Evolutionary conservation across 768 basidiomycete species (phyloP).

Genomic region (Termitomyces sp.): DNA sequence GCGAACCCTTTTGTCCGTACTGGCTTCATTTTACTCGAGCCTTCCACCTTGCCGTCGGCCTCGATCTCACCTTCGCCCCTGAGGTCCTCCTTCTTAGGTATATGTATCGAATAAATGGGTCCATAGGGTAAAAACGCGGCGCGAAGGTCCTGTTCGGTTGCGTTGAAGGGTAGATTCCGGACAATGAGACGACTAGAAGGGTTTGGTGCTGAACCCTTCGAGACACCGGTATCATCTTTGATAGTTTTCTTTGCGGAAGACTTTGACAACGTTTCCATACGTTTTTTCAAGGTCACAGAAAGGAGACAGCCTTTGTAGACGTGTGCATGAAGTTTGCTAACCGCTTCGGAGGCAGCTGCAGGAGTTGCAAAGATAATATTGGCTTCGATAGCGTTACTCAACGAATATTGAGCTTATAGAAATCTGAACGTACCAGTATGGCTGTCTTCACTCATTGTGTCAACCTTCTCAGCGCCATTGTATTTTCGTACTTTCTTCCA

Average conservation of each 20-base stretch:
- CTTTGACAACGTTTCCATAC: slow-evolving; percentile 63
- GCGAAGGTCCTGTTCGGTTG: slow-evolving; percentile 80
- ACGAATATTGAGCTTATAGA: background rate
- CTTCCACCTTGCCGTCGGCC: slow-evolving; percentile 25
- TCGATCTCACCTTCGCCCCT: slow-evolving; percentile 14
- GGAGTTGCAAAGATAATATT: slow-evolving; percentile 71
- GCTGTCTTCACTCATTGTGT: slow-evolving; percentile 38
- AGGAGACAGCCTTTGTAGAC: slow-evolving; percentile 86
- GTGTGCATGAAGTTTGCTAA: slow-evolving; percentile 83
- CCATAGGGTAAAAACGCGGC: slow-evolving; percentile 85
- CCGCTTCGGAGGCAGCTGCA: slow-evolving; percentile 61
- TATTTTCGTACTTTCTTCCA: slow-evolving; percentile 90
- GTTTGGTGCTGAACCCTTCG: slow-evolving; percentile 42
- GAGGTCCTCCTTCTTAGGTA: slow-evolving; percentile 42
- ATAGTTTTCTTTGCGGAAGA: slow-evolving; percentile 23
- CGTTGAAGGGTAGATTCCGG: slow-evolving; percentile 82
- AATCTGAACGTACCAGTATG: slow-evolving; percentile 37
- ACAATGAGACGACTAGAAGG: slow-evolving; percentile 83
- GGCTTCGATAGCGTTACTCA: slow-evolving; percentile 33
- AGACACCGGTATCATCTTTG: slow-evolving; percentile 14
- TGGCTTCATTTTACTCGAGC: slow-evolving; percentile 16
- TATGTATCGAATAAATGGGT: slow-evolving; percentile 79
- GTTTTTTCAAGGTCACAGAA: slow-evolving; percentile 85
- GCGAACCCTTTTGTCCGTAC: slow-evolving; percentile 75
- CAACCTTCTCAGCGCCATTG: slow-evolving; percentile 68